phyloP scores from a whole-genome alignment of 2,329 filamentous ascomycete genomes.

The Hypoxylon sp. region DNA sequence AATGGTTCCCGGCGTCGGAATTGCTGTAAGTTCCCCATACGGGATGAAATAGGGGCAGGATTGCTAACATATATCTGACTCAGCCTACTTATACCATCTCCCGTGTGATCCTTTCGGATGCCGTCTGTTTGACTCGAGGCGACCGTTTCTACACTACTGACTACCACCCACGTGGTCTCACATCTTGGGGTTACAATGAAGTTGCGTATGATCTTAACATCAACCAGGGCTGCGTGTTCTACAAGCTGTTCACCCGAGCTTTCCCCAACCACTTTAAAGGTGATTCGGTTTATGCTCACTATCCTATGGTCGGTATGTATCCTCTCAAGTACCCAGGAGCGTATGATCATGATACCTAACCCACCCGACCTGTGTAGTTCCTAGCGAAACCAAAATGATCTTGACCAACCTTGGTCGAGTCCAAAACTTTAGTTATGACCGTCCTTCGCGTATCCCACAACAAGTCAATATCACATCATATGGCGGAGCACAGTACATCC shows the following conservation, averaged over 20 bases:
- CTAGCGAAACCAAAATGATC: conserved; percentile 78
- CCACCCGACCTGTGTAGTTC: conserved; percentile 60
- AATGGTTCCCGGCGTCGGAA: conserved; percentile 80
- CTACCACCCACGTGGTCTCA: conserved; percentile 79
- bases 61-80: conserved; percentile 12
- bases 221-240: conserved; percentile 86
- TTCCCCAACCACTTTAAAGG: conserved; percentile 84
- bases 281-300: conserved; percentile 86
- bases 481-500: conserved; percentile 70
- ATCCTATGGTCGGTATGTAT: conserved; percentile 66
- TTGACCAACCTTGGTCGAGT: conserved; percentile 75
- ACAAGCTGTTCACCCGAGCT: conserved; percentile 83
- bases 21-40: conserved; percentile 59
- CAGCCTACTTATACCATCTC: conserved; percentile 80
- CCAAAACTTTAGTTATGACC: conserved; percentile 77
- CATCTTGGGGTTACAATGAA: conserved; percentile 87
- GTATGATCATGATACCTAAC: conserved; percentile 2
- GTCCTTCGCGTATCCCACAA: conserved; percentile 65
- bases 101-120: conserved; percentile 81
- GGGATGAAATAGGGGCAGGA: neutral
- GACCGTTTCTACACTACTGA: conserved; percentile 86
- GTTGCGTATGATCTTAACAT: conserved; percentile 78
- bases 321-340: too few species aligned
- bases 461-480: conserved; percentile 72
- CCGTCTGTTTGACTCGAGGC: conserved; percentile 81